Evolutionary conservation across 2,329 filamentous ascomycete genomes (phyloP).

Genomic region (Rachicladosporium sp.): DNA sequence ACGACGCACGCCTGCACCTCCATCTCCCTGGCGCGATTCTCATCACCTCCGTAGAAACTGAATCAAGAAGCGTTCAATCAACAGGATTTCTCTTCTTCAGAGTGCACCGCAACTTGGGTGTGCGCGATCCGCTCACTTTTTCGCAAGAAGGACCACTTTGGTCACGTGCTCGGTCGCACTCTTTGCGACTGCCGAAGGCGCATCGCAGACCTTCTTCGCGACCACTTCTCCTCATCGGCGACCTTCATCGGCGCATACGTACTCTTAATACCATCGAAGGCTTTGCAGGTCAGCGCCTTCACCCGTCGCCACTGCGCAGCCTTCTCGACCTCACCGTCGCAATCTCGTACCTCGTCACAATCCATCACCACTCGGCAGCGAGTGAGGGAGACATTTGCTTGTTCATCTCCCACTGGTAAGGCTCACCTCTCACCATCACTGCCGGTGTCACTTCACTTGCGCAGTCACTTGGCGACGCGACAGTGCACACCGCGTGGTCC

Average conservation of each 20-base stretch:
- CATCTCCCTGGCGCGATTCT: too few species aligned
- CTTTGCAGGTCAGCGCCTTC: constrained; percentile 31
- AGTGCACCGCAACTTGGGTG: too few species aligned
- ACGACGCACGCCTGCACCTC: too few species aligned
- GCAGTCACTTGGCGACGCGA: not conserved
- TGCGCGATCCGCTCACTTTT: too few species aligned
- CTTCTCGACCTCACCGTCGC: constrained; percentile 1
- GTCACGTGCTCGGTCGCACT: too few species aligned
- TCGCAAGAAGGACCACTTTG: too few species aligned
- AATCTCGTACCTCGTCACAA: not conserved
- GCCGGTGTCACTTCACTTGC: constrained; percentile 1
- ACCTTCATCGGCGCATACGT: not conserved
- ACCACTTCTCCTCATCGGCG: not conserved
- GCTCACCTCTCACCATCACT: constrained; percentile 1
- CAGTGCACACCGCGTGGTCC: constrained; percentile 1
- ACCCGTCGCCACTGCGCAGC: constrained; percentile 1
- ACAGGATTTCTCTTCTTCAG: too few species aligned
- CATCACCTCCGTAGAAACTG: too few species aligned
- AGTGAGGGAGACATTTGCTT: constrained; percentile 15
- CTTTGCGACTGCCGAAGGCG: too few species aligned
- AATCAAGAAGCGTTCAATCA: too few species aligned
- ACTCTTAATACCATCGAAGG: constrained; percentile 31
- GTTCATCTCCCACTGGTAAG: constrained; percentile 13
- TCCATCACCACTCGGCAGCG: constrained; percentile 6
- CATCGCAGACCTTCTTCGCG: not conserved